A percentile compares a stretch with the other conserved stretches of the same genome.
Conservation (phyloP, 2,329 filamentous ascomycete species). For the Ophiostoma perfectum region DNA sequence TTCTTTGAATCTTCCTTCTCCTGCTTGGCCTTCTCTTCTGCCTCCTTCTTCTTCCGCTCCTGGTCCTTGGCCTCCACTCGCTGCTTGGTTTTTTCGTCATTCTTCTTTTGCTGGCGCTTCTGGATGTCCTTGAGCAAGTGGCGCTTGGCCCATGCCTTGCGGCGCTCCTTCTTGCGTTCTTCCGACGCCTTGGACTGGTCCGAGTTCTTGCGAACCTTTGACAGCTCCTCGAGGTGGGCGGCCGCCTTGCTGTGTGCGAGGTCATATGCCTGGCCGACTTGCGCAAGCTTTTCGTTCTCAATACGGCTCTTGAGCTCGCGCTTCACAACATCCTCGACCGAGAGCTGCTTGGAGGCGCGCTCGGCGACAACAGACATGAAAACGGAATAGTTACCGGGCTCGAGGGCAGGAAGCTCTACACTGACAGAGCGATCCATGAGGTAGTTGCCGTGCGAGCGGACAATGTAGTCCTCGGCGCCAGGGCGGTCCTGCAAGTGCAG, state of each 20-base stretch:
- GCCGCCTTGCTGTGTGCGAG: constrained; percentile 59
- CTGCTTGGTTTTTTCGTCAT: constrained; percentile 38
- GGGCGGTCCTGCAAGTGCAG: constrained; percentile 44
- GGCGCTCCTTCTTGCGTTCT: constrained; percentile 41
- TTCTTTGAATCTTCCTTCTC: constrained; percentile 8
- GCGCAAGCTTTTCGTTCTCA: constrained; percentile 72
- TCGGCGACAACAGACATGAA: constrained; percentile 68
- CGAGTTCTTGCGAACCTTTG: constrained; percentile 43
- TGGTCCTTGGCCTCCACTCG: constrained; percentile 28
- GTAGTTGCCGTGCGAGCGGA: constrained; percentile 49
- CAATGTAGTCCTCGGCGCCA: constrained; percentile 47
- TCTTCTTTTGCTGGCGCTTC: constrained; percentile 39
- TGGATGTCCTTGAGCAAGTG: constrained; percentile 37
- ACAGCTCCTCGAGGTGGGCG: constrained; percentile 37
- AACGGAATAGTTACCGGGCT: constrained; percentile 69
- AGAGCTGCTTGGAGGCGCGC: constrained; percentile 44
- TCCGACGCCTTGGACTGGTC: constrained; percentile 46
- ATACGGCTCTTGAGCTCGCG: constrained; percentile 55
- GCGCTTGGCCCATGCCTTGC: constrained; percentile 36
- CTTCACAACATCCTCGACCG: constrained; percentile 62
- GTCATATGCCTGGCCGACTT: constrained; percentile 65
- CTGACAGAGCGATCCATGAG: constrained; percentile 69
- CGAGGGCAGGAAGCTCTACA: constrained; percentile 64
- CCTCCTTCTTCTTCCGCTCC: constrained; percentile 29
- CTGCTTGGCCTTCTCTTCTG: constrained; percentile 20